Evolutionary conservation across 345 rosid genomes (phyloP).

Genomic region (Noccaea bulbosa): DNA sequence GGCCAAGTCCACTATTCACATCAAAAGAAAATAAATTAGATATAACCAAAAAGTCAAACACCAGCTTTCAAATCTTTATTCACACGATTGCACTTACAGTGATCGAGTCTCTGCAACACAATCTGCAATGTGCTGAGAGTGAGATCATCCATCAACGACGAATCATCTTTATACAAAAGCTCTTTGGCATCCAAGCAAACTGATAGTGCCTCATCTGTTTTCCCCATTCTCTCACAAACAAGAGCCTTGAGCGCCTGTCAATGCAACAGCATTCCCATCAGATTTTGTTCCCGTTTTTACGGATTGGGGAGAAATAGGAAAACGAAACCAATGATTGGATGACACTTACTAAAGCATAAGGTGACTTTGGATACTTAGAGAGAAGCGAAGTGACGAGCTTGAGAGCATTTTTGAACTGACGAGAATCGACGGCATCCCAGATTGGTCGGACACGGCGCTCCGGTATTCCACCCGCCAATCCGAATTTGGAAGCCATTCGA

Average conservation of each 20-base stretch:
- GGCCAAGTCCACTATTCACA: conserved; percentile 82
- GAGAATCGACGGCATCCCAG: conserved; percentile 98
- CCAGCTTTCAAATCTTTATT: not conserved
- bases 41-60: conserved; percentile 4
- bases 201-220: conserved; percentile 70
- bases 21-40: conserved; percentile 3
- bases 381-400: conserved; percentile 75
- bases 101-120: conserved; percentile 95
- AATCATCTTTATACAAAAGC: conserved; percentile 67
- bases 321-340: not conserved
- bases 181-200: conserved; percentile 78
- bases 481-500: conserved; percentile 87
- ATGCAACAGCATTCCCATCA: conserved; percentile 34
- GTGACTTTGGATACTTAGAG: conserved; percentile 80
- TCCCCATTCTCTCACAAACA: conserved; percentile 88
- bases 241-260: conserved; percentile 83
- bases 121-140: conserved; percentile 94
- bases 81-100: conserved; percentile 54
- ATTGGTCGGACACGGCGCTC: conserved; percentile 97
- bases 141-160: conserved; percentile 87
- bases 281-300: not conserved
- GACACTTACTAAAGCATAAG: conserved; percentile 78
- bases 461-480: conserved; percentile 94
- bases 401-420: conserved; percentile 95
- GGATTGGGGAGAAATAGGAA: conserved; percentile 5